phyloP scores from a whole-genome alignment of 2,329 filamentous ascomycete genomes.

The Chaetomiaceae sp. region DNA sequence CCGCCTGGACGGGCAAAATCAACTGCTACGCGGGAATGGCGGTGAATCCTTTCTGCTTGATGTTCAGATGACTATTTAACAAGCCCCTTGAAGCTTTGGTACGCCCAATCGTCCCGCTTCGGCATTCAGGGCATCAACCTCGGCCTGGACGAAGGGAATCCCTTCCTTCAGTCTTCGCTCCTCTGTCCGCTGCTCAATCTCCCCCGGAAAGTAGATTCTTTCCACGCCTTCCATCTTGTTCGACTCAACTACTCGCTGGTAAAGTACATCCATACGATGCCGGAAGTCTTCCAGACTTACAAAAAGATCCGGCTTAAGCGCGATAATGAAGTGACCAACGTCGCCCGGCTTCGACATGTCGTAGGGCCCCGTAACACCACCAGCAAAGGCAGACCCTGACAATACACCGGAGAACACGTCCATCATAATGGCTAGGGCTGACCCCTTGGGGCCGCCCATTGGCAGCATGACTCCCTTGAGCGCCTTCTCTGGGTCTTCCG shows the following conservation, averaged over 20 bases:
- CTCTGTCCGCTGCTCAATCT: slow-evolving; percentile 56
- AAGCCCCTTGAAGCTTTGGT: slow-evolving; percentile 12
- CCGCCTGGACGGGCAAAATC: too few species aligned
- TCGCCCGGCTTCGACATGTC: slow-evolving; percentile 64
- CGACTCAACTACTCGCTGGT: slow-evolving; percentile 49
- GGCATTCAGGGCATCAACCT: slow-evolving; percentile 52
- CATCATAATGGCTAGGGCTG: slow-evolving; percentile 77
- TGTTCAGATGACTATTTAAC: too few species aligned
- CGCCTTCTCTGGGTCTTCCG: slow-evolving; percentile 66
- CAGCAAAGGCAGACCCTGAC: slow-evolving; percentile 73
- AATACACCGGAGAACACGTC: slow-evolving; percentile 79
- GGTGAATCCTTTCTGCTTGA: too few species aligned
- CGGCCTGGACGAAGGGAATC: slow-evolving; percentile 55
- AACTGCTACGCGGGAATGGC: too few species aligned
- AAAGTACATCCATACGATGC: slow-evolving; percentile 53
- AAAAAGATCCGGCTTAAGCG: slow-evolving; percentile 71
- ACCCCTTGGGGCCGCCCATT: slow-evolving; percentile 81
- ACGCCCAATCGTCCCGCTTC: slow-evolving; percentile 47
- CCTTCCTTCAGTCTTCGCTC: slow-evolving; percentile 48
- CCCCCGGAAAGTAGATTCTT: slow-evolving; percentile 57
- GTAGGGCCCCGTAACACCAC: slow-evolving; percentile 72
- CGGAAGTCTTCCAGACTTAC: slow-evolving; percentile 67
- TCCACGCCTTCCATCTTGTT: slow-evolving; percentile 54
- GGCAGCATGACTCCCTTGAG: slow-evolving; percentile 77
- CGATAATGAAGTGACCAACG: slow-evolving; percentile 70